A percentile compares a stretch with the other conserved stretches of the same genome.
Conservation (phyloP, 2,329 filamentous ascomycete genomes). For the Penicillium sp. region DNA sequence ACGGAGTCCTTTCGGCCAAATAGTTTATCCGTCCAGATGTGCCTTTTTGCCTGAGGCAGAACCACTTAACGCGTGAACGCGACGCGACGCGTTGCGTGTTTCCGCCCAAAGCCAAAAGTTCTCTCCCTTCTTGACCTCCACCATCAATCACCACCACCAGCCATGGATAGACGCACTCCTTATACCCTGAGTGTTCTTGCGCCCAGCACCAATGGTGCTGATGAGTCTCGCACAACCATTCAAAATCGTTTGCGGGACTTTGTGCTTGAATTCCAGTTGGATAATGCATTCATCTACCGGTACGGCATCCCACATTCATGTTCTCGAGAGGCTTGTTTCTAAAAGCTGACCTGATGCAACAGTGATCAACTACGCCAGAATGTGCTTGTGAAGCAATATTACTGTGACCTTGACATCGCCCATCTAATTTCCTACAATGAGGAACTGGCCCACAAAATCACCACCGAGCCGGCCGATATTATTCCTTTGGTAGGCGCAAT, state of each 20-base stretch:
- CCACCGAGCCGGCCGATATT: constrained; percentile 85
- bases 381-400: constrained; percentile 89
- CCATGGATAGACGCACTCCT: constrained; percentile 83
- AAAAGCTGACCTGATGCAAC: constrained; percentile 6
- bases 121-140: constrained; percentile 24
- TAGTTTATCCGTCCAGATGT: constrained; percentile 9
- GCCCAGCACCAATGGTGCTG: constrained; percentile 62
- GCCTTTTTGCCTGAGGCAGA: constrained; percentile 16
- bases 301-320: constrained; percentile 39
- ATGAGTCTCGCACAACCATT: constrained; percentile 69
- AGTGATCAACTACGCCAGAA: constrained; percentile 97
- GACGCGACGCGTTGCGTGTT: constrained; percentile 39
- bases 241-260: constrained; percentile 84
- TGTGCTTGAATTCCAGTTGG: constrained; percentile 87
- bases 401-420: constrained; percentile 92
- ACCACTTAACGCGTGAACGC: constrained; percentile 42
- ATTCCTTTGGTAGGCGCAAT: constrained; percentile 73
- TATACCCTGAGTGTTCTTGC: constrained; percentile 82
- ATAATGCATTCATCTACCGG: constrained; percentile 95
- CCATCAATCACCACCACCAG: constrained; percentile 22
- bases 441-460: constrained; percentile 84
- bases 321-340: neutral
- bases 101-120: constrained; percentile 26
- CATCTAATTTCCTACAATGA: constrained; percentile 96
- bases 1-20: constrained; percentile 4